phyloP scores from a whole-genome alignment of 176 grass and related monocot species.

The Urochloa ruziziensis region DNA sequence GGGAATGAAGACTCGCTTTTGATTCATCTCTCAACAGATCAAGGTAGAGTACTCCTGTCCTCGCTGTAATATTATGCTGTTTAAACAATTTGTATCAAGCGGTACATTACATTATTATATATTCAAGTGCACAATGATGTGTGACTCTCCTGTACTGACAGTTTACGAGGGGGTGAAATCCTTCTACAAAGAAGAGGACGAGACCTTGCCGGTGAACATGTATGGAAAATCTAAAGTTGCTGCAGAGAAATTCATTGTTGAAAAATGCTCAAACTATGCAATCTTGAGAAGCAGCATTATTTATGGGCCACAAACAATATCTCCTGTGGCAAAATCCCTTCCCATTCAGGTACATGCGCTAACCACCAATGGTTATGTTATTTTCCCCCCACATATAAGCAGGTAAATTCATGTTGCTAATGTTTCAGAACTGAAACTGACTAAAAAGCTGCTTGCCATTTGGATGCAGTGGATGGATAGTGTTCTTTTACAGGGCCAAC shows the following conservation, averaged over 20 bases:
- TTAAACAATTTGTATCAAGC: not conserved
- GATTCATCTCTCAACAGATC: conserved; percentile 93
- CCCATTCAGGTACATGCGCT: conserved; percentile 65
- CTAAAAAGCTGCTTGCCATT: conserved; percentile 7
- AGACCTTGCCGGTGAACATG: conserved; percentile 77
- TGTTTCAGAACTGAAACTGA: not conserved
- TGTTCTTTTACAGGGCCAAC: conserved; percentile 76
- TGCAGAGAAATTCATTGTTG: conserved; percentile 71
- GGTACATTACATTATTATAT: not conserved
- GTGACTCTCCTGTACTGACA: conserved; percentile 30
- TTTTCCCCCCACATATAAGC: not conserved
- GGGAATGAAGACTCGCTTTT: conserved; percentile 46
- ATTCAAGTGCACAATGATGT: not conserved
- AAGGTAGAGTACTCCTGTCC: conserved; percentile 44
- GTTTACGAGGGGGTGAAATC: conserved; percentile 89
- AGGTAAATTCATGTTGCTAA: not conserved
- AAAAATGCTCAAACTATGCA: conserved; percentile 67
- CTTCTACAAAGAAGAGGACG: conserved; percentile 90
- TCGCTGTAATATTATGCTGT: not conserved
- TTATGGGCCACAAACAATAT: conserved; percentile 87
- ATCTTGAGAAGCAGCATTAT: conserved; percentile 97
- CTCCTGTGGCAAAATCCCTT: conserved; percentile 84
- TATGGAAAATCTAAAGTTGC: conserved; percentile 87
- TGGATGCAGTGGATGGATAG: conserved; percentile 86
- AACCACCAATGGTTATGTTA: not conserved